phyloP scores from a whole-genome alignment of 2,329 filamentous ascomycete species.

The Colletotrichum sublineola region DNA sequence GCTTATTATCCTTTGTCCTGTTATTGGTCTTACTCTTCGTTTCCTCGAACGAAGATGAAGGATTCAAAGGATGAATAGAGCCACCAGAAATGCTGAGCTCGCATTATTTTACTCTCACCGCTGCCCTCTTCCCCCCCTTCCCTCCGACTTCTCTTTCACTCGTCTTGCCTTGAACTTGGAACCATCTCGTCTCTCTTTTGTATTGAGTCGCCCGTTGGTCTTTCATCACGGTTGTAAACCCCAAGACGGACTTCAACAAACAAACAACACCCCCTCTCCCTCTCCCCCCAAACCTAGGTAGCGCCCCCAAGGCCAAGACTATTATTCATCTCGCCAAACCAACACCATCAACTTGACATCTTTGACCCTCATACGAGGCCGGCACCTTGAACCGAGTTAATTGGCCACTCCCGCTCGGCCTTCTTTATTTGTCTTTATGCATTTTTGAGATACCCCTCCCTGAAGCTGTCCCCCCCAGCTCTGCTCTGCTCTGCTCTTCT shows the following conservation, averaged over 20 bases:
- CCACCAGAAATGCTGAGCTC: slow-evolving; percentile 17
- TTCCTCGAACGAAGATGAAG: slow-evolving; percentile 14
- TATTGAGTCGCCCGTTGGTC: slow-evolving; percentile 1
- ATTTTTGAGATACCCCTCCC: slow-evolving; percentile 40
- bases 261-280: not conserved
- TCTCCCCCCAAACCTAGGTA: slow-evolving; percentile 11
- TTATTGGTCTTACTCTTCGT: slow-evolving; percentile 24
- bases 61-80: slow-evolving; percentile 30
- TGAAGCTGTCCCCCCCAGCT: slow-evolving; percentile 22
- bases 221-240: slow-evolving; percentile 15
- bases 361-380: slow-evolving; percentile 28
- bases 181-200: not conserved
- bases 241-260: slow-evolving; percentile 30
- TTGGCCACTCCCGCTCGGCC: slow-evolving; percentile 31
- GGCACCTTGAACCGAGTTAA: slow-evolving; percentile 31
- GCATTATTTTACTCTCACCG: slow-evolving; percentile 29
- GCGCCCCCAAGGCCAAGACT: slow-evolving; percentile 9
- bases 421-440: slow-evolving; percentile 30
- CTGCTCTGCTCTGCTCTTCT: slow-evolving; percentile 11
- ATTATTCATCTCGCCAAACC: slow-evolving; percentile 34
- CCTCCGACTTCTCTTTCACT: not conserved
- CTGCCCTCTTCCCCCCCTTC: slow-evolving; percentile 1
- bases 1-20: not conserved
- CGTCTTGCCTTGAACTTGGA: not conserved
- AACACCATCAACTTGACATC: slow-evolving; percentile 25